phyloP scores from a whole-genome alignment of 768 basidiomycete species.

The Phaffia australis region DNA sequence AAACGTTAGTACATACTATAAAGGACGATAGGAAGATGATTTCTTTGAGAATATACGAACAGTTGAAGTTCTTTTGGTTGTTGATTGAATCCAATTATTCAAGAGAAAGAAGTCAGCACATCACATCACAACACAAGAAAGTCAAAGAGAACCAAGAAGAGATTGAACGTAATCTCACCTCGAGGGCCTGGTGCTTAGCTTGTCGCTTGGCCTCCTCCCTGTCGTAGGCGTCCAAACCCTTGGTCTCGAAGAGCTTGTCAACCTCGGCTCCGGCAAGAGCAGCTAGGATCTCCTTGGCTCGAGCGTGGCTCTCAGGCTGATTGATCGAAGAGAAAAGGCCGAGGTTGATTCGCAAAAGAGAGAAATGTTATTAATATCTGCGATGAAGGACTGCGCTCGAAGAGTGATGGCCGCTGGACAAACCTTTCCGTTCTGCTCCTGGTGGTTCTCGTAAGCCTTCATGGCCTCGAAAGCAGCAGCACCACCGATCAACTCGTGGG shows the following conservation, averaged over 20 bases:
- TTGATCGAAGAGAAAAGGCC: too few relatives aligned
- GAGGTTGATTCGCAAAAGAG: neutral
- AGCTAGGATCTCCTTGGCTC: slow-evolving; percentile 30
- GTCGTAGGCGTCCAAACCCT: slow-evolving; percentile 35
- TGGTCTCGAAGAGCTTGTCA: slow-evolving; percentile 41
- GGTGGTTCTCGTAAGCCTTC: neutral
- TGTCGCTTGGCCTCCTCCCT: slow-evolving; percentile 29
- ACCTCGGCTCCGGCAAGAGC: slow-evolving; percentile 40
- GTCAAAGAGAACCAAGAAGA: too few relatives aligned
- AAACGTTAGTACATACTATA: too few relatives aligned
- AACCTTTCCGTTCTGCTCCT: neutral
- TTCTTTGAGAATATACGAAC: too few relatives aligned
- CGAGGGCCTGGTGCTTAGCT: slow-evolving; percentile 29
- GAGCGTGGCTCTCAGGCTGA: slow-evolving; percentile 3
- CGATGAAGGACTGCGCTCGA: too few relatives aligned
- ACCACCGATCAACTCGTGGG: neutral
- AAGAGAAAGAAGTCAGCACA: too few relatives aligned
- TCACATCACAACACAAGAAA: too few relatives aligned
- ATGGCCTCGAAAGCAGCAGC: slow-evolving; percentile 3
- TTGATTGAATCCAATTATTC: too few relatives aligned
- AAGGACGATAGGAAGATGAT: too few relatives aligned
- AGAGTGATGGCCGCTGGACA: neutral
- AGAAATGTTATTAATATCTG: neutral
- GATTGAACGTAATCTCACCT: neutral
- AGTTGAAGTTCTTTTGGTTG: too few relatives aligned